These are phyloP conservation scores for Claviceps paspali DNA, from an alignment of 2,329 filamentous ascomycete genomes.

Conservation along the genomic window DNA sequence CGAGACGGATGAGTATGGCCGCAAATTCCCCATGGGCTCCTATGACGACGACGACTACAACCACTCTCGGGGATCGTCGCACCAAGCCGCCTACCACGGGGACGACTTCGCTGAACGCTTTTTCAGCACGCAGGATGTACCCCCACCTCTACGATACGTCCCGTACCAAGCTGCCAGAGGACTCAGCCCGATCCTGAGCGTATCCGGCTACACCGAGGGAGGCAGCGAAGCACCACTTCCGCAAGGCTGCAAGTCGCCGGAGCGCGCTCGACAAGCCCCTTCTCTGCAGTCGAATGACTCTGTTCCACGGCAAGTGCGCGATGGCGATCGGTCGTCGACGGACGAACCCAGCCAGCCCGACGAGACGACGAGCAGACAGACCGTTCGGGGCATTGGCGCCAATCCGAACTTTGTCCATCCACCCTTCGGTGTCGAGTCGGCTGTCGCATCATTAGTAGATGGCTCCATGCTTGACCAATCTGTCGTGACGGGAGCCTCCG, in stretches of 20 bases:
- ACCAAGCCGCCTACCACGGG: conserved; percentile 24
- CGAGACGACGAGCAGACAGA: conserved; percentile 47
- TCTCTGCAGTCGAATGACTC: conserved; percentile 21
- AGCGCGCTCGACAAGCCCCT: conserved; percentile 18
- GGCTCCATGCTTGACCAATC: conserved; percentile 57
- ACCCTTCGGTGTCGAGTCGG: conserved; percentile 64
- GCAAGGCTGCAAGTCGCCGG: conserved; percentile 41
- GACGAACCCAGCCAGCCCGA: conserved; percentile 47
- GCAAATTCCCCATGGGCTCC: conserved; percentile 25
- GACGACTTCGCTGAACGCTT: conserved; percentile 29
- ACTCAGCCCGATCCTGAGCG: conserved; percentile 81
- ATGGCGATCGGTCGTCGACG: conserved; percentile 34
- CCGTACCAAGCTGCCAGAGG: conserved; percentile 55
- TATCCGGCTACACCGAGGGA: conserved; percentile 69
- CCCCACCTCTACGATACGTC: conserved; percentile 48
- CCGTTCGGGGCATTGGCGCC: conserved; percentile 53
- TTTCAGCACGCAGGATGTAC: conserved; percentile 46
- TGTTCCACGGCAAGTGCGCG: conserved; percentile 26
- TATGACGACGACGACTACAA: conserved; percentile 29
- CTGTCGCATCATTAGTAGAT: conserved; percentile 72
- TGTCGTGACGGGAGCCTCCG: conserved; percentile 47
- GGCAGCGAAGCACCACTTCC: conserved; percentile 42
- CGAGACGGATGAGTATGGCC: conserved; percentile 30
- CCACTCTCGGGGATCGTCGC: conserved; percentile 13
- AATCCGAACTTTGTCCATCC: conserved; percentile 67